phyloP scores from a whole-genome alignment of 1,139 yeast genomes.

The Hanseniaspora sp. region DNA sequence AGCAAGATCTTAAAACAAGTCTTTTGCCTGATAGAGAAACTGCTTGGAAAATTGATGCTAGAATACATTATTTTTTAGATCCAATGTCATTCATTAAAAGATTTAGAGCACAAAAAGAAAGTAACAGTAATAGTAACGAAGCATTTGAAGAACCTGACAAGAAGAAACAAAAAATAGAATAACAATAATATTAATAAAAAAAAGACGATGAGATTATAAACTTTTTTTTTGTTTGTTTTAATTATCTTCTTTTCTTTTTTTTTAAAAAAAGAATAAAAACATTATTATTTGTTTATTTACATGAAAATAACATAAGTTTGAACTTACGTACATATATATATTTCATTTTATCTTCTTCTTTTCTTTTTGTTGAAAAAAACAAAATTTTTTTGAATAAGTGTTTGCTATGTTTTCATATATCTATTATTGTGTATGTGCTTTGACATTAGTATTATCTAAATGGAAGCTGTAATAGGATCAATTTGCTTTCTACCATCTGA shows the following conservation, averaged over 20 bases:
- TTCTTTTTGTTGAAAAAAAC: not conserved
- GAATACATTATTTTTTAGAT: constrained; percentile 50
- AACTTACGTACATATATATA: not conserved
- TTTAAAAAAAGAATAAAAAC: not conserved
- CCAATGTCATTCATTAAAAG: constrained; percentile 45
- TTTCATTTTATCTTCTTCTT: not conserved
- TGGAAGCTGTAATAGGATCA: constrained; percentile 21
- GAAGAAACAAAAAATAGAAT: constrained; percentile 17
- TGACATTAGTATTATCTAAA: not conserved
- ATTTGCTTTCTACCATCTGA: constrained; percentile 32
- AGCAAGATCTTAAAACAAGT: constrained; percentile 35
- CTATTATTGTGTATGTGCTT: not conserved
- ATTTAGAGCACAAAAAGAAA: constrained; percentile 24
- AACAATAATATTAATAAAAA: not conserved
- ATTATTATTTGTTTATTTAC: not conserved
- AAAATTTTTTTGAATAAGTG: not conserved
- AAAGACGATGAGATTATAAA: not conserved
- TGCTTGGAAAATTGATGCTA: constrained; percentile 50
- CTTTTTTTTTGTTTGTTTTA: no score
- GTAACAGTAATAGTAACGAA: constrained; percentile 18
- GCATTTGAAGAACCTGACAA: constrained; percentile 17
- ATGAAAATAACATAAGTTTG: not conserved
- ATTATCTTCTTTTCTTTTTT: not conserved
- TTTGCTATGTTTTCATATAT: not conserved
- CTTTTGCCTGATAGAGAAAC: constrained; percentile 46